These are phyloP conservation scores for carrot (Daucus carota) DNA, from an alignment of 129 eudicot genomes.

Conservation along the genomic window DNA sequence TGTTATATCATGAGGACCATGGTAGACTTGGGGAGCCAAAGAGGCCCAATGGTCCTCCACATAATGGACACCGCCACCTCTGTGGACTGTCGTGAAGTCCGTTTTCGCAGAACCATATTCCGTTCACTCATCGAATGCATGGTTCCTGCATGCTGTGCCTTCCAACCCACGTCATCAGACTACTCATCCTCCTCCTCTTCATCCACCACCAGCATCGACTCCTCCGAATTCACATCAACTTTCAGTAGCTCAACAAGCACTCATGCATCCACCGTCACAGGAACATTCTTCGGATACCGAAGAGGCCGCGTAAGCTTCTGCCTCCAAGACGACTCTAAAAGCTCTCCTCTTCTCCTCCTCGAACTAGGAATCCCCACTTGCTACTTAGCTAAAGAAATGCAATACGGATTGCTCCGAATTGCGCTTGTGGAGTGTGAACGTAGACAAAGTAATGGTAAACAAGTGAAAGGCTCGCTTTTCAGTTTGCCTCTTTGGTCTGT, in stretches of 20 bases:
- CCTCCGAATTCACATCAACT: background rate
- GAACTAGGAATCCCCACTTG: constrained; percentile 20
- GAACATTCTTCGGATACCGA: constrained; percentile 33
- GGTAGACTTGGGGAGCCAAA: constrained; percentile 15
- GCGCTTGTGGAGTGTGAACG: constrained; percentile 19
- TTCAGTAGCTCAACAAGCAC: background rate
- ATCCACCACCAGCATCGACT: background rate
- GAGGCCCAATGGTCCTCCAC: constrained; percentile 10
- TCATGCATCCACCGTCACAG: constrained; percentile 17
- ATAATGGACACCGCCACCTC: constrained; percentile 20
- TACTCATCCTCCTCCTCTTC: background rate
- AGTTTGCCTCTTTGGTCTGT: constrained; percentile 19
- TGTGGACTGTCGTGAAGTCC: constrained; percentile 12
- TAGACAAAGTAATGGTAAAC: background rate
- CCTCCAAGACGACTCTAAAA: constrained; percentile 14
- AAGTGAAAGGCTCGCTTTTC: constrained; percentile 9
- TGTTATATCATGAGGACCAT: background rate
- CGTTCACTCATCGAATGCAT: constrained; percentile 20
- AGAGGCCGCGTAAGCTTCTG: constrained; percentile 24
- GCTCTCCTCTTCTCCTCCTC: constrained; percentile 11
- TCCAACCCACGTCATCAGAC: background rate
- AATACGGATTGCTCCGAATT: constrained; percentile 17
- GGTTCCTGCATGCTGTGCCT: constrained; percentile 20
- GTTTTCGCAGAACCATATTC: constrained; percentile 13
- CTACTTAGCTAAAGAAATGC: constrained; percentile 21